Evolutionary conservation across 1,284 basidiomycete species (phyloP), one percentile per base, ranked within the genome.

Genomic region (Naganishia sp.): DNA sequence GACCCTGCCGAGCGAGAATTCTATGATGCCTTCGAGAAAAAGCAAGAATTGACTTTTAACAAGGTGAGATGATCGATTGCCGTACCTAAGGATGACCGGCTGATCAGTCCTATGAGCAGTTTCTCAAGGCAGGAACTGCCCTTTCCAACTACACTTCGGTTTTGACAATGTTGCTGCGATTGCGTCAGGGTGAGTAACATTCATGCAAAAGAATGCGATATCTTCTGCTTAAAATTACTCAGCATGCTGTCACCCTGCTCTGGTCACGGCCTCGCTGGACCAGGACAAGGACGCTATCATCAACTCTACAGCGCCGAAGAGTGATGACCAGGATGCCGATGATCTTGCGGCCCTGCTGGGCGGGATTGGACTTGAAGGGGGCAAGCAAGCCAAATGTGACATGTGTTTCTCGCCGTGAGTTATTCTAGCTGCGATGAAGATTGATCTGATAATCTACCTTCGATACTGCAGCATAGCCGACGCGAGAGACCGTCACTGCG

Each of bases 171-270:
- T 83, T 97, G 64, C 84, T 97, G 59, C 84, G 94, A 39, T 82
- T 97, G 33, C 85, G 94, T 25, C 94, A 97, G 85, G 91, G 92
- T 90, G 61, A 52, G 82, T 71, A 43, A 28, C 61, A 43, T 44
- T 21, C 7, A 10, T 16, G 18, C 13, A 33, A 6, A 18, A n/a
- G 16, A 45, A 21, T 31, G 21, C 10, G 13, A 49, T 2, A 18
- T 45, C 9, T 15, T 16, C 46, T 60, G 31, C 36, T 16, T 13
- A 21, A 33, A n/a, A 60, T 45, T 23, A 11, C 11, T 25, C 13
- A 94, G 92, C 93, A 0, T 95, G 93, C 75, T 89, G 92, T 71
- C 94, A 96, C 74, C 92, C 93, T 0, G 83, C 86, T 0, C 84
- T 96, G 11, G 87, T 94, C 16, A 85, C 87, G 2, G 86, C 87